Evolutionary conservation across 768 basidiomycete genomes (phyloP), one percentile per base, ranked within the genome.

Genomic region (Suillus clintonianus): DNA sequence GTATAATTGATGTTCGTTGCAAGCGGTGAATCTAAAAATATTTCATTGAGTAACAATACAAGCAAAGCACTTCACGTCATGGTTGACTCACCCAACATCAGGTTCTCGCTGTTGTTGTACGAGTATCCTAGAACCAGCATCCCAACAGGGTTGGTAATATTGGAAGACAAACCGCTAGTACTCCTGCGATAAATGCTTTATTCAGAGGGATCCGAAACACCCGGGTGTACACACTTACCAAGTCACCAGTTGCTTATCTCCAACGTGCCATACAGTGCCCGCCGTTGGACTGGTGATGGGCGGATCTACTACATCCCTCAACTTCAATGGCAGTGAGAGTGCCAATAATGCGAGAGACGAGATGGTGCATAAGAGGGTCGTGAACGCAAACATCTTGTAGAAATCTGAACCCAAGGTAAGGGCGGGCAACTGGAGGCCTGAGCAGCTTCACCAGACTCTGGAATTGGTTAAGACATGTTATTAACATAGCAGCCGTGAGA

Each of bases 221-320:
- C 37, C 70, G 39, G 41, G 7, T 19, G 22, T 54, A n/a, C 47
- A 47, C 13, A 65, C 77, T n/a, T 67, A 82, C 85, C 85, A 86
- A 22, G 83, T 85, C 22, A 86, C 84, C 10, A 78, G 83, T 59
- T 83, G 72, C 2, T 65, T 74, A 59, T 80, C 62, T 6, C 83
- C 82, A 14, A 82, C 75, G 32, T 71, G 69, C 86, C 84, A 86
- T 34, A 82, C 73, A 5, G 81, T 78, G 13, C 67, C 67, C 0
- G 74, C 70, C 11, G 71, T 74, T 17, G 85, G 85, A 63, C 73
- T 80, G 47, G 78, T 79, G 65, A 86, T 76, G 5, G 81, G 83
- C 1, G 86, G 85, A 43, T 71, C 74, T 30, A 79, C 82, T 41
- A 85, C 84, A 63, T 85, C 83, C 63, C 85, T 78, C 61, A 34